These are phyloP conservation scores for Canavalia ensiformis DNA, from an alignment of 306 rosid genomes.

Conservation along the genomic window DNA sequence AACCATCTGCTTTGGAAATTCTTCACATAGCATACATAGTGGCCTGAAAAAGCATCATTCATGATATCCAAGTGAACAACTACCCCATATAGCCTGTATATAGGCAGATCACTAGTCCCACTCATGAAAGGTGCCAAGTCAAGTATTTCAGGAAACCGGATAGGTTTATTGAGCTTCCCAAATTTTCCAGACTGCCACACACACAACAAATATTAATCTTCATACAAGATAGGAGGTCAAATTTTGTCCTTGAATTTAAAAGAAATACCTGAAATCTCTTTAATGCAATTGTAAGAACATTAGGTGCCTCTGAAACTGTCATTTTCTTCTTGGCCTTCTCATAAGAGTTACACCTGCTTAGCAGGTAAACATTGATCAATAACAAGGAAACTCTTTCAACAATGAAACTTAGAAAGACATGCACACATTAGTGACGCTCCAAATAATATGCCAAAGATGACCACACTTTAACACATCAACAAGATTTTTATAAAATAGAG, in stretches of 20 bases:
- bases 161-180: conserved; percentile 91
- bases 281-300: conserved; percentile 86
- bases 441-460: conserved; percentile 1
- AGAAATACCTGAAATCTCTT: conserved; percentile 88
- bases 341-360: conserved; percentile 85
- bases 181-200: conserved; percentile 79
- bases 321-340: conserved; percentile 95
- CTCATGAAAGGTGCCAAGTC: conserved; percentile 90
- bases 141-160: conserved; percentile 84
- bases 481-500: not conserved
- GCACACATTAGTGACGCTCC: not conserved
- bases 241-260: conserved; percentile 8
- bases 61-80: conserved; percentile 85
- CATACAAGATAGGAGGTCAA: conserved; percentile 18
- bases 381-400: conserved; percentile 20
- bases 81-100: conserved; percentile 84
- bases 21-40: conserved; percentile 92
- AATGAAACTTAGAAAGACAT: not conserved
- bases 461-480: not conserved
- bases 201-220: conserved; percentile 22
- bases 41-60: conserved; percentile 93
- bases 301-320: conserved; percentile 89
- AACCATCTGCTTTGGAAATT: conserved; percentile 87
- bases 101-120: conserved; percentile 84
- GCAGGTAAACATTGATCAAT: conserved; percentile 19